phyloP scores from a whole-genome alignment of 345 rosid species.

The Hibiscus mutabilis region DNA sequence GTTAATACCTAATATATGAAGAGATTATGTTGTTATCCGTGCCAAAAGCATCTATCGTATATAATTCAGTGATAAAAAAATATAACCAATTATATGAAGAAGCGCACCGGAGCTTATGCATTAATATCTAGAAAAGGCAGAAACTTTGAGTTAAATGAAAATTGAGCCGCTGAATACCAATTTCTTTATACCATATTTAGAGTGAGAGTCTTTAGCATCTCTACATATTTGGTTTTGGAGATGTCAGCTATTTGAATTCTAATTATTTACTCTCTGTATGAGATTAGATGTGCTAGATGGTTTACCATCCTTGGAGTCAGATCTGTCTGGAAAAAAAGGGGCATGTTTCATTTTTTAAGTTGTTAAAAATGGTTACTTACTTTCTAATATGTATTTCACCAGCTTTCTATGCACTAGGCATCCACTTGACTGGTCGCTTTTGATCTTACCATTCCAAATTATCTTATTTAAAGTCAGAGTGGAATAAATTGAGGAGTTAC shows the following conservation, averaged over 20 bases:
- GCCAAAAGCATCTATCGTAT: not conserved
- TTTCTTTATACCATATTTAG: not conserved
- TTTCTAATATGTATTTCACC: not conserved
- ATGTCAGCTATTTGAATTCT: not conserved
- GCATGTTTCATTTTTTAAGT: no score
- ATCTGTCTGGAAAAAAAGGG: no score
- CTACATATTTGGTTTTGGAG: not conserved
- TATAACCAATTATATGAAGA: constrained; percentile 1
- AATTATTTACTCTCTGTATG: no score
- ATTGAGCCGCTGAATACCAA: not conserved
- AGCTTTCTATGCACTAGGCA: not conserved
- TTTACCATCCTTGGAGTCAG: no score
- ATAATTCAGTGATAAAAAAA: not conserved
- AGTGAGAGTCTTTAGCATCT: not conserved
- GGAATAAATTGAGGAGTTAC: not conserved
- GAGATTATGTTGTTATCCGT: not conserved
- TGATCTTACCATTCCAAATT: not conserved
- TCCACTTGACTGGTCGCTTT: not conserved
- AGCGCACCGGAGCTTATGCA: not conserved
- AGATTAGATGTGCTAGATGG: no score
- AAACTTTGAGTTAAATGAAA: not conserved
- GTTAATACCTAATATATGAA: not conserved
- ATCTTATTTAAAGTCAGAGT: not conserved
- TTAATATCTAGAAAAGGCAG: not conserved
- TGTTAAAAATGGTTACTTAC: not conserved